Evolutionary conservation across 306 rosid species (phyloP), one percentile per base, ranked within the genome.

Genomic region (Neltuma alba): DNA sequence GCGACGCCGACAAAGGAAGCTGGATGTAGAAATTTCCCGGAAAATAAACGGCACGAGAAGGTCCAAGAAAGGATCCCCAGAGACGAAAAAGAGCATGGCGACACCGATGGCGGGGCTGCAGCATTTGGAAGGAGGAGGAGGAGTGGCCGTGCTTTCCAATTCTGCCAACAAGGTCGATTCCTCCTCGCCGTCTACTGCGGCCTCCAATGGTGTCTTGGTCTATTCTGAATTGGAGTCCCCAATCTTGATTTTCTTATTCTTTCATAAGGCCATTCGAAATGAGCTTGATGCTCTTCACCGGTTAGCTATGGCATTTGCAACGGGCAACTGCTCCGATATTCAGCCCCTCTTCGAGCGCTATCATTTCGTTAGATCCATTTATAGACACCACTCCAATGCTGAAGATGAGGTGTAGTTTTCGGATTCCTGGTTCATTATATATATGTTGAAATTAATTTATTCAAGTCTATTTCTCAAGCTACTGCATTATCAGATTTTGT

Each of bases 331-430:
- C 77, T 80, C 94, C 5, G 96, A 96, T 70, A 89, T 96, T 64
- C 81, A 70, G 52, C 92, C 99, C 6, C 84, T 96, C 58, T 85
- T 80, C 36, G 91, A 91, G 38, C 91, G 89, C 50, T 96, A 93
- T 71, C 94, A 80, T 96, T 96, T 96, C 76, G 81, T 96, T 69
- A 89, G 92, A 80, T 91, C 96, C 75, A 90, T 96, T 76, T 96
- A 93, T 80, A 89, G 88, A 84, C 93, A 93, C 83, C 98, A 96
- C 86, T 89, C 90, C 93, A 90, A 89, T 96, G 99, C 98, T 33
- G 99, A 96, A 88, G 99, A 96, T 81, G 98, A 96, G 99, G 99
- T 95, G 42, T 75, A 44, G 62, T 83, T 82, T 85, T 81, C 40
- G 30, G 30, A 31, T 50, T 80, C 73, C 72, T 0, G 77, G 40